Base-by-base conservation (phyloP, 139 green algal genomes). In the Zygnema circumcarinatum region DNA sequence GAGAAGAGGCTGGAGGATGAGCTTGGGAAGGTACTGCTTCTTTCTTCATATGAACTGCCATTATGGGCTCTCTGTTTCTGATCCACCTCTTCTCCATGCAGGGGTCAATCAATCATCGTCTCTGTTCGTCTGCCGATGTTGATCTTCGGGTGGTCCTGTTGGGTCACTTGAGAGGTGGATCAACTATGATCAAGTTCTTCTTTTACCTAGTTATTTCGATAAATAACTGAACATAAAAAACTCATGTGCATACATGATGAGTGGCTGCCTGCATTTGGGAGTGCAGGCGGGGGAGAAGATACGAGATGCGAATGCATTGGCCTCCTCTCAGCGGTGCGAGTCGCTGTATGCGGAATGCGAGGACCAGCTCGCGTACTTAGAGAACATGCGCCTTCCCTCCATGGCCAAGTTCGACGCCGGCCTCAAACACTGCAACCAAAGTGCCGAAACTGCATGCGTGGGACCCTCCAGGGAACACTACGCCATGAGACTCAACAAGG, bases 341-440 rank as follows among this genome's bases (percentile, higher is more conserved):
- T 29, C 16, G 16, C 22, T 31, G 25, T 87, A 76, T 47, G 41
- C 25, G 11, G 41, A 22, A 33, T 91, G 87, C 33, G 87, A 91
- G 56, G 87, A 91, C 16, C 38, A 47, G 25, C 39, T 91, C 22
- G 68, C 35, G 40, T 41, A 21, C n/a, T 39, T 91, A 22, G 32
- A 74, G 31, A 86, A 75, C 83, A 86, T 90, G 68, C 16, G 84
- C 0, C 82, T 91, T 56, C 87, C 84, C 32, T 91, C 87, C 20
- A 31, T 84, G 85, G 74, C 36, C 31, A 91, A 90, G 67, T 90
- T 87, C 1, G 87, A 90, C 2, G 40, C 69, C 38, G 31, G 32
- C 0, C 33, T 90, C 0, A 67, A 39, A 25, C 21, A 22, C 2
- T 90, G 80, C 79, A 90, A 90, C 85, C 31, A 68, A 29, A 89